Evolutionary conservation across 2,329 filamentous ascomycete genomes (phyloP).

Genomic region (Alternaria viburni): DNA sequence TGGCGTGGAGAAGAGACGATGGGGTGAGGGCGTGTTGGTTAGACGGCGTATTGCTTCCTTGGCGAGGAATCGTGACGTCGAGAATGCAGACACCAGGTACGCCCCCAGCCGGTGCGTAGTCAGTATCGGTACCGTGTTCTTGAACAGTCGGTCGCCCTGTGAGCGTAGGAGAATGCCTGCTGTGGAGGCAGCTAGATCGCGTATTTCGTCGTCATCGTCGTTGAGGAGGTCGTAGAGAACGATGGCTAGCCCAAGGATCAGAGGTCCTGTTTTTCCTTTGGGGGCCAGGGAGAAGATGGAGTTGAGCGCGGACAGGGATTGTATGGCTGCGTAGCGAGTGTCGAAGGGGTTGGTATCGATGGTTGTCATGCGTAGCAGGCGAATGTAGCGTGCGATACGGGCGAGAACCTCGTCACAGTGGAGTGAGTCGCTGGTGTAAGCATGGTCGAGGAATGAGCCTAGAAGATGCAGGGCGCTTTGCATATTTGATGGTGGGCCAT

Average conservation of each 20-base stretch:
- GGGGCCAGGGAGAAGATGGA: constrained; percentile 25
- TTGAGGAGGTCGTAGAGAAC: constrained; percentile 58
- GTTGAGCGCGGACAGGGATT: constrained; percentile 59
- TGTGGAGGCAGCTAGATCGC: constrained; percentile 66
- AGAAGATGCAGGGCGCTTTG: constrained; percentile 41
- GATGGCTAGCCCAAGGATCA: constrained; percentile 48
- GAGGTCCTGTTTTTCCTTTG: constrained; percentile 10
- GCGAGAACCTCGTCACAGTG: constrained; percentile 10
- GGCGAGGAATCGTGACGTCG: constrained; percentile 40
- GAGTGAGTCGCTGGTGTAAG: constrained; percentile 14
- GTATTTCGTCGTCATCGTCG: constrained; percentile 91
- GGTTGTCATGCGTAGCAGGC: constrained; percentile 38
- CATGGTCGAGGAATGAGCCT: constrained; percentile 41
- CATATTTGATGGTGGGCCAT: constrained; percentile 37
- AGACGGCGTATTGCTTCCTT: constrained; percentile 50
- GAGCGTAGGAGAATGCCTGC: constrained; percentile 55
- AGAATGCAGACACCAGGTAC: constrained; percentile 45
- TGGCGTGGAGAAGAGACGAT: not conserved
- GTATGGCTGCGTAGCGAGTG: constrained; percentile 65
- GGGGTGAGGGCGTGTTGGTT: constrained; percentile 29
- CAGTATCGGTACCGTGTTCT: constrained; percentile 56
- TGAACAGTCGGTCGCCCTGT: constrained; percentile 15
- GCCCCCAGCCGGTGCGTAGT: constrained; percentile 51
- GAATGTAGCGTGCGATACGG: constrained; percentile 33
- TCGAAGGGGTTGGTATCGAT: constrained; percentile 61